Conservation (phyloP, 257 asterid species). For the Cinchona pubescens region DNA sequence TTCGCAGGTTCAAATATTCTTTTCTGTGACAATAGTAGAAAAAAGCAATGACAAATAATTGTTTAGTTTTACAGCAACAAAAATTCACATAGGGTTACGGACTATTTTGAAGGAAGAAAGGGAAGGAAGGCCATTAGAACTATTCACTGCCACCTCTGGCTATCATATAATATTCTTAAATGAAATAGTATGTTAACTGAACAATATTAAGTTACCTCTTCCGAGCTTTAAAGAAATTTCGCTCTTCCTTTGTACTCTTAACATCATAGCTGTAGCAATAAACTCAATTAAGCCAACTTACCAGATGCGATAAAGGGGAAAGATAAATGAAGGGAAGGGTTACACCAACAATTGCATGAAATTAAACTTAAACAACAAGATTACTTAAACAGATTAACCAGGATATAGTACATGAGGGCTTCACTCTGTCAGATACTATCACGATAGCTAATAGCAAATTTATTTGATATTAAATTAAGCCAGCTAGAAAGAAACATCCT, state of each 20-base stretch:
- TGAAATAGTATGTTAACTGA: not conserved
- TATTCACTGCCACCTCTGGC: not conserved
- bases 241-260: conserved; percentile 64
- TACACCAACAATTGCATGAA: not conserved
- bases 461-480: not conserved
- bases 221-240: conserved; percentile 47
- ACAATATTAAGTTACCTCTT: conserved; percentile 49
- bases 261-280: conserved; percentile 59
- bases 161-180: not conserved
- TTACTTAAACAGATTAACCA: not conserved
- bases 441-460: too few relatives aligned
- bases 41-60: not conserved
- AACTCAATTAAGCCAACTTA: conserved; percentile 5
- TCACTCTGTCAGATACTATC: too few relatives aligned
- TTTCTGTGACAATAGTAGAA: conserved; percentile 36
- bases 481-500: not conserved
- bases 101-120: not conserved
- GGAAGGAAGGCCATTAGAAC: not conserved
- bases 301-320: not conserved
- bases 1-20: conserved; percentile 61
- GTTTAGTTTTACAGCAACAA: conserved; percentile 2
- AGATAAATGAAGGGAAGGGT: too few relatives aligned
- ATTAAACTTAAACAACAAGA: not conserved
- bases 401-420: too few relatives aligned
- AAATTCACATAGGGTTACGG: not conserved